Conservation (phyloP, 768 basidiomycete genomes). For the Trichaptum fuscoviolaceum region DNA sequence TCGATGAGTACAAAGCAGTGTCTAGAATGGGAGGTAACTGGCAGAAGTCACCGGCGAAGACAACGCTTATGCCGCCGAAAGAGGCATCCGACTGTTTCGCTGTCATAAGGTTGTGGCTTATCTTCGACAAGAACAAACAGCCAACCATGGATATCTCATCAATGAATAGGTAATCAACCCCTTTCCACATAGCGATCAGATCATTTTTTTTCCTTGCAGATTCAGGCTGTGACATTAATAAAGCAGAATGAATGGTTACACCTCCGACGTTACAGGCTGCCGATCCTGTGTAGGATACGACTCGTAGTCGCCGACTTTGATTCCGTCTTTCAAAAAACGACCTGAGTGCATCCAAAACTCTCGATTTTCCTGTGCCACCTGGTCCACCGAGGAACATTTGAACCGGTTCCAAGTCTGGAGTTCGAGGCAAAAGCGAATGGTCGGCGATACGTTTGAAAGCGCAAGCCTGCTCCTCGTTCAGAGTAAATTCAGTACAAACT, state of each 20-base stretch:
- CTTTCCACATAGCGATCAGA: constrained; percentile 30
- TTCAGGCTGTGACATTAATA: constrained; percentile 14
- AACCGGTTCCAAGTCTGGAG: constrained; percentile 18
- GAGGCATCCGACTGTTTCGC: constrained; percentile 26
- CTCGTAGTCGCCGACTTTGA: constrained; percentile 22
- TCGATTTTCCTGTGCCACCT: constrained; percentile 40
- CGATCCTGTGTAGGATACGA: constrained; percentile 32
- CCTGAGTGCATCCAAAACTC: constrained; percentile 31
- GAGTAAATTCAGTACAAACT: constrained; percentile 26
- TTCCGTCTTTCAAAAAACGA: constrained; percentile 23
- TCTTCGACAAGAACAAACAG: too few species aligned
- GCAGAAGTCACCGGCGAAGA: constrained; percentile 39
- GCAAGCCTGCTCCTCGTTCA: constrained; percentile 30
- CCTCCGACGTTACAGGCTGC: constrained; percentile 35
- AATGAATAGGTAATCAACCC: constrained; percentile 33
- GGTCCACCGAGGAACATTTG: constrained; percentile 33
- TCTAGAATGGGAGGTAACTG: constrained; percentile 35
- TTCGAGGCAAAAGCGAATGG: constrained; percentile 16
- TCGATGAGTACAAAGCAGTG: constrained; percentile 17
- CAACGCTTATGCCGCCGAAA: constrained; percentile 37
- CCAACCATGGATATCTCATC: constrained; percentile 37
- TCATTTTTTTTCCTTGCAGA: constrained; percentile 13
- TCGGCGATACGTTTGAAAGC: constrained; percentile 28
- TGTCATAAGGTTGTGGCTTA: constrained; percentile 27
- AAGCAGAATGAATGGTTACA: constrained; percentile 34